phyloP scores from a whole-genome alignment of 805 yeast species.

The Clavispora santaluciae region DNA sequence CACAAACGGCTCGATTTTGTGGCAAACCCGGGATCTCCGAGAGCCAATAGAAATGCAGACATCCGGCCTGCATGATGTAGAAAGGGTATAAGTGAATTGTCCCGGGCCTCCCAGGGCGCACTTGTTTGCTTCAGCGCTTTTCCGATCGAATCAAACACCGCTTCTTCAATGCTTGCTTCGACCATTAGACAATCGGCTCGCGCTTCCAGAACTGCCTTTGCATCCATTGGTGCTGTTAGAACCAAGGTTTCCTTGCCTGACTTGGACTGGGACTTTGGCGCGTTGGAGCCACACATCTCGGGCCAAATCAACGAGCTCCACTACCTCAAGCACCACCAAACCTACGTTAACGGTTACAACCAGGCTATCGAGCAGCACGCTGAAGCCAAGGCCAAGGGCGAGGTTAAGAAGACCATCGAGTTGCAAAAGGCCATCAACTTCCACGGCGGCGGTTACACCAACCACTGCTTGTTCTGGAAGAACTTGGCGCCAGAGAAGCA shows the following conservation, averaged over 20 bases:
- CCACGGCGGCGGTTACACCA: slow-evolving; percentile 49
- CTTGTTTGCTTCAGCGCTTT: neutral
- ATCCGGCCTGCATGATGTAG: neutral
- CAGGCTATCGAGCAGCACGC: slow-evolving; percentile 38
- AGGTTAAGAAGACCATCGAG: slow-evolving; percentile 37
- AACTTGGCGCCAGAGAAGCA: slow-evolving; percentile 41
- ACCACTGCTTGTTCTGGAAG: slow-evolving; percentile 48
- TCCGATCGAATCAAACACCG: neutral
- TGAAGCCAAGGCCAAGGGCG: slow-evolving; percentile 39
- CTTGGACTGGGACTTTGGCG: slow-evolving; percentile 43
- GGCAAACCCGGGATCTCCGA: neutral
- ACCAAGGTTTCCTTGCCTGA: slow-evolving; percentile 33
- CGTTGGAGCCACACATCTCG: slow-evolving; percentile 45
- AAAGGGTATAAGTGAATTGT: neutral
- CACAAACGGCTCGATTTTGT: neutral
- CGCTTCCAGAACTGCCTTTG: slow-evolving; percentile 9
- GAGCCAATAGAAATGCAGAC: neutral
- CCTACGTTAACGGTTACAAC: slow-evolving; percentile 45
- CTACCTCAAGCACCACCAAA: slow-evolving; percentile 47
- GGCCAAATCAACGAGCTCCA: slow-evolving; percentile 45
- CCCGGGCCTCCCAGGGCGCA: neutral
- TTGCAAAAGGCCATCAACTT: slow-evolving; percentile 44
- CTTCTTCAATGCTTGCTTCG: slow-evolving; percentile 13
- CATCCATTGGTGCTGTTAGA: slow-evolving; percentile 16
- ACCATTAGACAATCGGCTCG: slow-evolving; percentile 11